phyloP scores from a whole-genome alignment of 805 yeast species.

The Pichia phayaonensis region DNA sequence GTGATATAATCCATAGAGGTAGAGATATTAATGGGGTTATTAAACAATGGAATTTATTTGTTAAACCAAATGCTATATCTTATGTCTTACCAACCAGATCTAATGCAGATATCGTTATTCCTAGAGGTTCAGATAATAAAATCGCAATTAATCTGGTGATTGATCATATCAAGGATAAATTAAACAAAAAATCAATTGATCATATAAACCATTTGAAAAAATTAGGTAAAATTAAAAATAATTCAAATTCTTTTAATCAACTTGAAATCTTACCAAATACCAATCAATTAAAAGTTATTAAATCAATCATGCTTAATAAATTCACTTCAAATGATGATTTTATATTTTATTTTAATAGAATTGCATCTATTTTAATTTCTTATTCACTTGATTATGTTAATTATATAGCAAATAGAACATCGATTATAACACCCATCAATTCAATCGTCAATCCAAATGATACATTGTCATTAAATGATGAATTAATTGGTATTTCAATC shows the following conservation, averaged over 20 bases:
- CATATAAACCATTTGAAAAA: conserved; percentile 60
- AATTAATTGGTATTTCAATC: conserved; percentile 65
- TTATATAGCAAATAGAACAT: conserved; percentile 20
- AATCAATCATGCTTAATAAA: conserved; percentile 57
- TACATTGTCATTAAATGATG: conserved; percentile 32
- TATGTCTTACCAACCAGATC: conserved; percentile 69
- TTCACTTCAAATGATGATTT: conserved; percentile 64
- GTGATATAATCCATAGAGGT: conserved; percentile 84
- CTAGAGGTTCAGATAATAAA: conserved; percentile 77
- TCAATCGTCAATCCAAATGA: conserved; percentile 16
- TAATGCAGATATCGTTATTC: conserved; percentile 82
- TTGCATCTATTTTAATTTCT: conserved; percentile 65
- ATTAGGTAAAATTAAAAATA: conserved; percentile 37
- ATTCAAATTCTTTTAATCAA: conserved; percentile 27
- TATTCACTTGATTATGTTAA: conserved; percentile 56
- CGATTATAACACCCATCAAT: conserved; percentile 37
- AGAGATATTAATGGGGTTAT: conserved; percentile 77
- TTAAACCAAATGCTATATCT: conserved; percentile 83
- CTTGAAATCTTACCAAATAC: conserved; percentile 38
- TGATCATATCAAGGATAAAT: conserved; percentile 68
- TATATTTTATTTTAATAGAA: conserved; percentile 76
- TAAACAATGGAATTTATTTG: conserved; percentile 84
- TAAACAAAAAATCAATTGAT: conserved; percentile 51
- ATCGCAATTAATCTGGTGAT: conserved; percentile 77
- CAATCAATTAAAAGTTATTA: conserved; percentile 65